Evolutionary conservation across 1,284 basidiomycete genomes (phyloP).

Genomic region (Ustilago hordei): DNA sequence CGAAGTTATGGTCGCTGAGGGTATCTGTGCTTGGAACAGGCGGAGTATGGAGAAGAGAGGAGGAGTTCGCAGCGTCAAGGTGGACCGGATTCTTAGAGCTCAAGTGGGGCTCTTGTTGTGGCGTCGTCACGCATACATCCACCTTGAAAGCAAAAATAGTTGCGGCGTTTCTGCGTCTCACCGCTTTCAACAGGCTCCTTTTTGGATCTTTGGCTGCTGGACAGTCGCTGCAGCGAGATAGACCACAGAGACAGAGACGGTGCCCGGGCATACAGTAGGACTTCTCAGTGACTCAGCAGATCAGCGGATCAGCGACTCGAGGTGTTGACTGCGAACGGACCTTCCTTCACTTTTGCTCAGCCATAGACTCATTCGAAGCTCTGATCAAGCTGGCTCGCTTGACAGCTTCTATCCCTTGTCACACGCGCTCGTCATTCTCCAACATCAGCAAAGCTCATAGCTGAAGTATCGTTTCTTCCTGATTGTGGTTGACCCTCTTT

Average conservation of each 20-base stretch:
- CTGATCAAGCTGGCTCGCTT: neutral
- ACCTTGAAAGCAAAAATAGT: neutral
- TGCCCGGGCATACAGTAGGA: too few species aligned
- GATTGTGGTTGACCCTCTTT: too few species aligned
- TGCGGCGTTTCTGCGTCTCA: neutral
- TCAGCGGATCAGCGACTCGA: neutral
- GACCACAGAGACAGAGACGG: neutral
- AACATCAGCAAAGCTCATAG: too few species aligned
- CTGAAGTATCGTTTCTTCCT: too few species aligned
- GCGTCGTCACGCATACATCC: constrained; percentile 42
- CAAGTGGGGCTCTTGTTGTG: neutral
- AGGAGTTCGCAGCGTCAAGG: too few species aligned
- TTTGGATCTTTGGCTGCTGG: too few species aligned
- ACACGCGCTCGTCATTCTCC: too few species aligned
- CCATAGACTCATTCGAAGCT: neutral
- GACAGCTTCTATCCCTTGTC: neutral
- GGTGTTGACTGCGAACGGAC: neutral
- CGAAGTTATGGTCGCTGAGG: neutral
- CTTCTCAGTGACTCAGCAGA: neutral
- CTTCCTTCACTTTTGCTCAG: neutral
- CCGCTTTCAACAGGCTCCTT: neutral
- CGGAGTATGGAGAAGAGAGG: neutral
- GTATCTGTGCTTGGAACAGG: neutral
- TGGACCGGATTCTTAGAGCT: neutral
- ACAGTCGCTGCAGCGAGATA: too few species aligned